Base-by-base conservation (phyloP, 2,329 filamentous ascomycete genomes). In the Penicillium brevicompactum region DNA sequence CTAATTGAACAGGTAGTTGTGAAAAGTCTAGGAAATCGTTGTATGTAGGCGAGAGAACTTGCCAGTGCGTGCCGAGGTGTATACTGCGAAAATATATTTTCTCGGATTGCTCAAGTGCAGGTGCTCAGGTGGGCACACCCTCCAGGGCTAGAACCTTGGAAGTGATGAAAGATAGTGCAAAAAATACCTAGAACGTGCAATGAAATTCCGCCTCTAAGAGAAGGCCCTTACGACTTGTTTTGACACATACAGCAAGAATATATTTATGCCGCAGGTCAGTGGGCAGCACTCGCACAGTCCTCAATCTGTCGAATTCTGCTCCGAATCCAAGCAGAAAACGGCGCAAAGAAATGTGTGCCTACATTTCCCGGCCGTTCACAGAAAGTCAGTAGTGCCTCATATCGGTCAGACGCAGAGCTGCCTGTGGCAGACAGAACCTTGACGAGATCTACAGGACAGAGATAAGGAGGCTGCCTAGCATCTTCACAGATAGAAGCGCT, bases 391-490 rank as follows among this genome's bases (percentile, higher is more conserved):
- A 71, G 52, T 7, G 57, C 61, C 31, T 55, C 32, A 42, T 69
- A 67, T 45, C 63, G 45, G 38, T 61, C 41, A 22, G 49, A 30
- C 2, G 46, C 53, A 14, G 59, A 55, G 2, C 54, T 41, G 1
- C 50, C 56, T 1, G 67, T 70, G 21, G 65, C 66, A 51, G 55
- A 40, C 5, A 58, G 43, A 47, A 70, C 18, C 42, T 71, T 74
- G 2, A 55, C 58, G 30, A 68, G 47, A 59, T 69, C 67, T 4
- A 72, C 55, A 6, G 68, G 69, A 49, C 71, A 72, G 8, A 73
- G 62, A 55, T 72, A 72, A 16, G 68, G 66, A 18, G 70, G 69
- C 41, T 73, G 71, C 18, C 69, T 52, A 8, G 59, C 58, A 53
- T 74, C 71, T 56, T 73, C 70, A 8, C 57, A 38, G 3, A 74